Evolutionary conservation across 768 basidiomycete genomes (phyloP).

Genomic region (Cubamyces lactineus): DNA sequence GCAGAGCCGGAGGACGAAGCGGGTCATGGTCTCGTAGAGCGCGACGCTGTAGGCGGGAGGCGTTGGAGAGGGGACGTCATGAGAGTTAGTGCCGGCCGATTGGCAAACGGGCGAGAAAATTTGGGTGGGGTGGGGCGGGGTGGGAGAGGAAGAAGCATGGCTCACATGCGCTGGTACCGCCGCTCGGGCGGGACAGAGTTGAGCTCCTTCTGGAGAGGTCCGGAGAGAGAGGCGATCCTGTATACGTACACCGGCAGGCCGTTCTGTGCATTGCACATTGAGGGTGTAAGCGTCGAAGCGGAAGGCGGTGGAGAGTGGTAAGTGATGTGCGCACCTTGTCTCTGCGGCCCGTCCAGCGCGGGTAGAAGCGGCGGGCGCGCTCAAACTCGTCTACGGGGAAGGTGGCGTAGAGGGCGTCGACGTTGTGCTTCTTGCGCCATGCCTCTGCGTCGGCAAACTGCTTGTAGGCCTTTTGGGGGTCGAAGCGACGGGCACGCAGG

Average conservation of each 20-base stretch:
- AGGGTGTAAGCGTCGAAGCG: no score
- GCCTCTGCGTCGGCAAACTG: conserved; percentile 70
- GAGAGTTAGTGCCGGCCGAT: no score
- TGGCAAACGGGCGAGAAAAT: not conserved
- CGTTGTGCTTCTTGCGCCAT: conserved; percentile 68
- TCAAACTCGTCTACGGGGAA: conserved; percentile 67
- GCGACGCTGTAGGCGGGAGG: conserved; percentile 47
- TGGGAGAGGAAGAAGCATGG: conserved; percentile 21
- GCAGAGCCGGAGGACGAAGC: conserved; percentile 68
- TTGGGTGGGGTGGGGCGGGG: not conserved
- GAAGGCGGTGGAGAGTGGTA: not conserved
- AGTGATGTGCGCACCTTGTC: conserved; percentile 56
- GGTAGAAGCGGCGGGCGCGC: conserved; percentile 64
- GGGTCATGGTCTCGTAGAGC: conserved; percentile 68
- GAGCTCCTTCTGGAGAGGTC: conserved; percentile 60
- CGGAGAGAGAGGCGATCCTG: conserved; percentile 61
- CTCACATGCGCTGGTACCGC: conserved; percentile 74
- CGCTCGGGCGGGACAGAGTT: conserved; percentile 54
- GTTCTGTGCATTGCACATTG: conserved; percentile 42
- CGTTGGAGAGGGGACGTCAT: no score
- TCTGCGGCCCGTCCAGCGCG: conserved; percentile 78
- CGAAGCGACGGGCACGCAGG: conserved; percentile 76
- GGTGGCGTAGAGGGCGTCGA: conserved; percentile 62
- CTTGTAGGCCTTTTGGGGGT: conserved; percentile 61
- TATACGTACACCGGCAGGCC: conserved; percentile 81